phyloP scores from a whole-genome alignment of 495 filamentous ascomycete species.

The Geoglossum glabrum region DNA sequence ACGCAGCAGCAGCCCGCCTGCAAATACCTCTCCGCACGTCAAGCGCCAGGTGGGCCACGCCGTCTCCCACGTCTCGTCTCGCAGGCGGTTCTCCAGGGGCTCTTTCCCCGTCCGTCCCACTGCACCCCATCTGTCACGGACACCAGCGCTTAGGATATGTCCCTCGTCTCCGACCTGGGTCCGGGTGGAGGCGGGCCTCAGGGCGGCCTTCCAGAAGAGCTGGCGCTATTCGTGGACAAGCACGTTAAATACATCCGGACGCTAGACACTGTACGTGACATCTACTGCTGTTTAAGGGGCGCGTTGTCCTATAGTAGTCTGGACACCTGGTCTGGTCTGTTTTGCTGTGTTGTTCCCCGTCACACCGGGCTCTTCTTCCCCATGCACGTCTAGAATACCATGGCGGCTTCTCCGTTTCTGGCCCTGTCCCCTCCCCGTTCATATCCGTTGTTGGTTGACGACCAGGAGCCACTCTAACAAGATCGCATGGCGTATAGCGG shows the following conservation, averaged over 20 bases:
- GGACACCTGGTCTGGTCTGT: neutral
- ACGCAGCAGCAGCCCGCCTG: too few species aligned
- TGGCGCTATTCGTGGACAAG: slow-evolving; percentile 45
- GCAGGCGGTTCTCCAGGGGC: too few species aligned
- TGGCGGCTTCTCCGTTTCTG: neutral
- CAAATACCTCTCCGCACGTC: too few species aligned
- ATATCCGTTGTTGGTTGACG: slow-evolving; percentile 13
- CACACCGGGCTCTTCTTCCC: neutral
- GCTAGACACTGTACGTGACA: slow-evolving; percentile 53
- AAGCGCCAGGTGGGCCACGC: too few species aligned
- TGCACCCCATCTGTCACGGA: neutral
- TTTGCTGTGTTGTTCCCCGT: neutral
- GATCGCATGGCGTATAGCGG: slow-evolving; percentile 25
- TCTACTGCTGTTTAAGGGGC: slow-evolving; percentile 1
- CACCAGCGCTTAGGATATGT: slow-evolving; percentile 22
- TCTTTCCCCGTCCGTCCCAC: neutral
- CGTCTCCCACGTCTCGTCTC: too few species aligned
- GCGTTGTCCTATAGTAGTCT: too few species aligned
- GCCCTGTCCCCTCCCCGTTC: slow-evolving; percentile 8
- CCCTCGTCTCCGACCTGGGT: slow-evolving; percentile 41
- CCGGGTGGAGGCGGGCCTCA: slow-evolving; percentile 23
- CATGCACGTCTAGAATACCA: neutral
- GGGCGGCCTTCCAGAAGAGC: slow-evolving; percentile 31
- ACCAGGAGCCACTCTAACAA: neutral
- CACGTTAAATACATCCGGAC: slow-evolving; percentile 90